Conservation (phyloP, 169 alveolate genomes). For the Perkinsus olseni region DNA sequence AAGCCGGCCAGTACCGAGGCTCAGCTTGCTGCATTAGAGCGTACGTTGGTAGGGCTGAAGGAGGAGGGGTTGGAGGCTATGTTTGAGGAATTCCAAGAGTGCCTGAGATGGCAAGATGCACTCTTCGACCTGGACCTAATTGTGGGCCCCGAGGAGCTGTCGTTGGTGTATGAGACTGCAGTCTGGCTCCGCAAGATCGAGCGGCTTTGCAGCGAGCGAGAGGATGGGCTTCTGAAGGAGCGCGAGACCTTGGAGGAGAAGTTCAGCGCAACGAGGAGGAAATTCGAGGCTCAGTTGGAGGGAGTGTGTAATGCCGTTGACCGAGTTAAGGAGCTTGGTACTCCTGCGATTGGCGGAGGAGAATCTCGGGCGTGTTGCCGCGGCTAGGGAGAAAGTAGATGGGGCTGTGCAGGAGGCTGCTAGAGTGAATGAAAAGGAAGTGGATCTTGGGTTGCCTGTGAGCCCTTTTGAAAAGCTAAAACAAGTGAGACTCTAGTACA, state of each 20-base stretch:
- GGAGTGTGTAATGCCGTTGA: neutral
- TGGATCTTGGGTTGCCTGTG: neutral
- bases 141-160: neutral
- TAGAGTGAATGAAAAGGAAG: neutral
- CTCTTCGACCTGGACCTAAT: neutral
- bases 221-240: neutral
- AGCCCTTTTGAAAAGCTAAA: neutral
- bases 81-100: neutral
- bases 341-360: neutral
- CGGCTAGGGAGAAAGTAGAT: neutral
- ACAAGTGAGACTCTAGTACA: neutral
- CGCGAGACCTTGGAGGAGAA: neutral
- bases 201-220: neutral
- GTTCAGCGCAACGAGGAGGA: neutral
- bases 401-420: neutral
- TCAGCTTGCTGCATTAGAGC: neutral
- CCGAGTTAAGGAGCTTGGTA: conserved; percentile 2
- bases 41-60: neutral
- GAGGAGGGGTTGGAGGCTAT: neutral
- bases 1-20: neutral
- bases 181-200: neutral
- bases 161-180: neutral
- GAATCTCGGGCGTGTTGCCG: neutral
- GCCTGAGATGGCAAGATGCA: neutral
- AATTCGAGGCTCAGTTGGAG: conserved; percentile 16